A percentile compares a stretch with the other conserved stretches of the same genome.
Conservation (phyloP, 805 yeast genomes). For the Ogataea pilisensis region DNA sequence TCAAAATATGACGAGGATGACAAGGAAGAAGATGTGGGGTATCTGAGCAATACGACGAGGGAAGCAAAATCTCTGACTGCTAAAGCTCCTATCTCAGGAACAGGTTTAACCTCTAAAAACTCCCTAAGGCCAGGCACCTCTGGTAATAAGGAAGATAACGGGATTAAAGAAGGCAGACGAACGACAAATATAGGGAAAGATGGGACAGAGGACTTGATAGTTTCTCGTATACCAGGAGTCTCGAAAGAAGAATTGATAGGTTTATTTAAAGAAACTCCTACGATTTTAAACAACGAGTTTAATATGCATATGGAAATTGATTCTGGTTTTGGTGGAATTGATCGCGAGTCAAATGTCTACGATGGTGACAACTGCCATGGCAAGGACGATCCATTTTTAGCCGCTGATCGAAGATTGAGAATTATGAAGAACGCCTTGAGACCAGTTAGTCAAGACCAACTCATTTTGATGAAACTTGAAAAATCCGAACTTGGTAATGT, state of each 20-base stretch:
- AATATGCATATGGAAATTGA: not conserved
- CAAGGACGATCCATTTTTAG: constrained; percentile 10
- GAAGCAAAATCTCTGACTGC: too few species aligned
- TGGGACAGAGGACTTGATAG: not conserved
- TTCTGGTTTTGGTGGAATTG: not conserved
- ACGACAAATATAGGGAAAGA: too few species aligned
- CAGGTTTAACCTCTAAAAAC: too few species aligned
- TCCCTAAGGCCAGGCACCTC: too few species aligned
- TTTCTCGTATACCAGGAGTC: not conserved
- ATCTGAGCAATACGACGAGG: too few species aligned
- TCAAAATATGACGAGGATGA: constrained; percentile 21
- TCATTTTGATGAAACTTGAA: constrained; percentile 19
- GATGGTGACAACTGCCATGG: not conserved
- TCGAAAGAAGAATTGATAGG: not conserved
- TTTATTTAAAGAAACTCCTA: not conserved
- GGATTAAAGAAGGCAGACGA: not conserved
- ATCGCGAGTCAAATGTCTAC: not conserved
- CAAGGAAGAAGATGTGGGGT: constrained; percentile 7
- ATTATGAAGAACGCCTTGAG: constrained; percentile 26
- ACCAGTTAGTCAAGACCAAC: constrained; percentile 23
- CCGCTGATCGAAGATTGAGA: constrained; percentile 22
- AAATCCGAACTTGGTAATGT: constrained; percentile 24
- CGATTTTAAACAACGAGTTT: not conserved
- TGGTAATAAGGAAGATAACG: not conserved
- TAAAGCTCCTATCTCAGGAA: too few species aligned